Conservation (phyloP, 2,329 filamentous ascomycete genomes). For the Parascedosporium putredinis region DNA sequence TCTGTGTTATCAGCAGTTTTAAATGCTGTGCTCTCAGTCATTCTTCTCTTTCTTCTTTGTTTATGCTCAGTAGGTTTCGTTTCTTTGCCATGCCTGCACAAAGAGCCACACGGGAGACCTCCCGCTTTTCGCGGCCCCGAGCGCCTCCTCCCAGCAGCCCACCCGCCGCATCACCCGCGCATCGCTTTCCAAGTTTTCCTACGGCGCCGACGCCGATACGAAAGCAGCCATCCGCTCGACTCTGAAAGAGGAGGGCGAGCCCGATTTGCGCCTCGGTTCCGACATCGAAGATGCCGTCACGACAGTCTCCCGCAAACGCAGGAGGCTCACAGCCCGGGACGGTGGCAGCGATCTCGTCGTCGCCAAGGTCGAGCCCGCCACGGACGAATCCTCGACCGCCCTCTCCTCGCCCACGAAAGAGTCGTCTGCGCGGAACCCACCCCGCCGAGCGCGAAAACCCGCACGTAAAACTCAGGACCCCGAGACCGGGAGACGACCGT, state of each 20-base stretch:
- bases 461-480: constrained; percentile 32
- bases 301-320: constrained; percentile 21
- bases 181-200: constrained; percentile 18
- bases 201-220: neutral
- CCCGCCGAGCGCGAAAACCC: constrained; percentile 30
- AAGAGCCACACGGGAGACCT: constrained; percentile 4
- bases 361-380: constrained; percentile 12
- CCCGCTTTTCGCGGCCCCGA: constrained; percentile 17
- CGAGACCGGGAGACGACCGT: constrained; percentile 28
- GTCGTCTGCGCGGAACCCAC: neutral
- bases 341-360: constrained; percentile 11
- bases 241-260: constrained; percentile 5
- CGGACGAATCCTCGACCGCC: neutral
- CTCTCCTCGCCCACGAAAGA: neutral
- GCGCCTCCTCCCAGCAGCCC: constrained; percentile 4
- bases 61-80: neutral
- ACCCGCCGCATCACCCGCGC: constrained; percentile 15
- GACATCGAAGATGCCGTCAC: constrained; percentile 50
- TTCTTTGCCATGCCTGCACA: neutral
- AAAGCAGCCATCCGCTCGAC: neutral
- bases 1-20: no score
- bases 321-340: constrained; percentile 15
- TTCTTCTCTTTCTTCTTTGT: no score
- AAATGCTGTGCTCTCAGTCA: no score
- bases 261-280: constrained; percentile 7